These are phyloP conservation scores for Penicillium sp. DNA, from an alignment of 2,329 filamentous ascomycete species.

Conservation along the genomic window DNA sequence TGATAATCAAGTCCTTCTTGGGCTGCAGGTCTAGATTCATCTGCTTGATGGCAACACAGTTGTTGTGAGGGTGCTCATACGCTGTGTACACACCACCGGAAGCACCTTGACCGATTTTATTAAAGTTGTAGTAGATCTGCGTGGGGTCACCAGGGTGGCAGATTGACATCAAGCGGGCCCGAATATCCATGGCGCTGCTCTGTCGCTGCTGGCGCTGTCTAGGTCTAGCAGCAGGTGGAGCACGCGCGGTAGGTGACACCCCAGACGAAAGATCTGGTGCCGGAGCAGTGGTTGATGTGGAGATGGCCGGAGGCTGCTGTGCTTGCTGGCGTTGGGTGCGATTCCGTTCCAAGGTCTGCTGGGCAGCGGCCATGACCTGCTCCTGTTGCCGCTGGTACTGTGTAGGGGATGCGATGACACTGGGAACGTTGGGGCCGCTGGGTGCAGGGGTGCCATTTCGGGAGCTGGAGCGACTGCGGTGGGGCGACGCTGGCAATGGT, in stretches of 20 bases:
- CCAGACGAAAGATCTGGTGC: slow-evolving; percentile 32
- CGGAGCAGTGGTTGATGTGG: slow-evolving; percentile 35
- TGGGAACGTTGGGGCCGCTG: slow-evolving; percentile 32
- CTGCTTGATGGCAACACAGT: slow-evolving; percentile 94
- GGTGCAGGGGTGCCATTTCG: slow-evolving; percentile 49
- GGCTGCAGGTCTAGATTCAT: slow-evolving; percentile 98
- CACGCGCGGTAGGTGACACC: slow-evolving; percentile 31
- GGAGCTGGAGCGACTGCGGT: slow-evolving; percentile 61
- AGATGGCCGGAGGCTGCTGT: slow-evolving; percentile 26
- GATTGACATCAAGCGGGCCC: slow-evolving; percentile 74
- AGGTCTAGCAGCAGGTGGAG: slow-evolving; percentile 55
- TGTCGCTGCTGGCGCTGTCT: slow-evolving; percentile 69
- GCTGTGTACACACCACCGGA: slow-evolving; percentile 93
- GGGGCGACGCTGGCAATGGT: slow-evolving; percentile 58
- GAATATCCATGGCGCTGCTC: slow-evolving; percentile 72
- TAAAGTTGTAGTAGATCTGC: slow-evolving; percentile 74
- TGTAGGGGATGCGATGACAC: slow-evolving; percentile 32
- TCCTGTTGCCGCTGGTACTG: slow-evolving; percentile 65
- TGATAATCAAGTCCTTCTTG: slow-evolving; percentile 98
- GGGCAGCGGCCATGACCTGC: slow-evolving; percentile 68
- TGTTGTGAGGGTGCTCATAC: slow-evolving; percentile 72
- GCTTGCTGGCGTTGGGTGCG: slow-evolving; percentile 61
- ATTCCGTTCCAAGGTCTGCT: slow-evolving; percentile 64
- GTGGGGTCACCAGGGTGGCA: slow-evolving; percentile 85
- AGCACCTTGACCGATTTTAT: slow-evolving; percentile 93